Base-by-base conservation (phyloP, 352 stramenopile species). In the Phytophthora kernoviae region DNA sequence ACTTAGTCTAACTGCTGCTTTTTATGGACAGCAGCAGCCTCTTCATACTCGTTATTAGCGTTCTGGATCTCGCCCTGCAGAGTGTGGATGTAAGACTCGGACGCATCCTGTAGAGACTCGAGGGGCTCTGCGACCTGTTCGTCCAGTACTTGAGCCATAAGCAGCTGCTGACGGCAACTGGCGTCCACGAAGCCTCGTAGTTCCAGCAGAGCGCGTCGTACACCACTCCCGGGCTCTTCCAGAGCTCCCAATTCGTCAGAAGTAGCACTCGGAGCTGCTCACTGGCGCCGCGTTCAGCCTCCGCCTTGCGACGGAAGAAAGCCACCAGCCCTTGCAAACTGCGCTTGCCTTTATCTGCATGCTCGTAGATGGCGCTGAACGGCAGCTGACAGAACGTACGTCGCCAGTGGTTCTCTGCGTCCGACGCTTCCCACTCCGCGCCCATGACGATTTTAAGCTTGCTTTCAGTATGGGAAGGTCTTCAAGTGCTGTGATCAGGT, bases 341-440 rank as follows among this genome's bases (percentile, higher is more conserved):
- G 58, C 71, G 77, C 67, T 91, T 90, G 62, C 86, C 84, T 44
- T 79, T 80, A 54, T 92, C 84, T 12, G 86, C 81, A 58, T 93
- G 83, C 53, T 84, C 78, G 56, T 93, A 90, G 68, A 95, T 95
- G 52, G 81, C 63, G 24, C 56, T 58, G 45, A 93, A 90, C 27
- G 86, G 84, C 54, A 95, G 81, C 68, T 95, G 86, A 59, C 86
- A 95, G 72, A 95, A 95, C 53, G 86, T 95, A 45, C 86, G 84
- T 15, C 86, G 82, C 76, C 81, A 93, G 49, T 93, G 78, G 73
- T 95, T 93, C 76, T 95, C 86, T 24, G 88, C 78, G 18, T 86
- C 72, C 45, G 70, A 73, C 39, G 63, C 55, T 52, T 62, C 70
- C 67, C 62, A 73, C 39, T 65, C 44, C 8, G 34, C 44, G n/a